These are phyloP conservation scores for Wickerhamomyces xylosicus DNA, from an alignment of 805 yeast genomes.

Conservation along the genomic window DNA sequence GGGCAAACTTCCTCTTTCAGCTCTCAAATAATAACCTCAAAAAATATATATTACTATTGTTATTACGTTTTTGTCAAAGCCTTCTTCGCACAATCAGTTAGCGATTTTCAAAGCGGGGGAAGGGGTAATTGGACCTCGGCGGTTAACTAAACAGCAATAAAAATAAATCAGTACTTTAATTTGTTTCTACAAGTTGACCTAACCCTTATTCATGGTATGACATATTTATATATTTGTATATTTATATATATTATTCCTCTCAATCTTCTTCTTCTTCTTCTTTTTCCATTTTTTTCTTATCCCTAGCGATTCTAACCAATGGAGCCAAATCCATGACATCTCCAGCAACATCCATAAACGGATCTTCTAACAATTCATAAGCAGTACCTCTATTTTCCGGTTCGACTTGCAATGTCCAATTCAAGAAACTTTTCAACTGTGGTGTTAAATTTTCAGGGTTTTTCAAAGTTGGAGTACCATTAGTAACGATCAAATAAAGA, in stretches of 20 bases:
- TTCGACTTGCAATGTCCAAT: constrained; percentile 90
- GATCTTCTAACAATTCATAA: constrained; percentile 74
- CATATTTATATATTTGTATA: too few relatives aligned
- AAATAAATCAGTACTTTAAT: too few relatives aligned
- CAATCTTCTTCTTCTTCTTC: constrained; percentile 21
- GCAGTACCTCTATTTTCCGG: constrained; percentile 86
- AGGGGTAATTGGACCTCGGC: too few relatives aligned
- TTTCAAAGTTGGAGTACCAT: constrained; percentile 90
- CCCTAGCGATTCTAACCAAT: constrained; percentile 60
- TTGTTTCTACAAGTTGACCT: background rate
- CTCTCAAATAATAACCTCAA: too few relatives aligned
- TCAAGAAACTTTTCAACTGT: constrained; percentile 74
- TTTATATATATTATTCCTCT: too few relatives aligned
- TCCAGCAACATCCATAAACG: constrained; percentile 57
- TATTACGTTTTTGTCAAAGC: too few relatives aligned
- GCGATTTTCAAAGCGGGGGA: too few relatives aligned
- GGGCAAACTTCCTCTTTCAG: too few relatives aligned
- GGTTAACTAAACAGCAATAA: too few relatives aligned
- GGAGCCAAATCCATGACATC: constrained; percentile 57
- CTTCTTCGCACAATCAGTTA: too few relatives aligned
- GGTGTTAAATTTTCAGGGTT: constrained; percentile 77
- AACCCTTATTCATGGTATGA: background rate
- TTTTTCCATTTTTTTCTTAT: constrained; percentile 42
- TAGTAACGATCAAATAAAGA: constrained; percentile 85
- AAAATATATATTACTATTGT: too few relatives aligned